Evolutionary conservation across 305 asterid species (phyloP).

Genomic region (Plantago rigida): DNA sequence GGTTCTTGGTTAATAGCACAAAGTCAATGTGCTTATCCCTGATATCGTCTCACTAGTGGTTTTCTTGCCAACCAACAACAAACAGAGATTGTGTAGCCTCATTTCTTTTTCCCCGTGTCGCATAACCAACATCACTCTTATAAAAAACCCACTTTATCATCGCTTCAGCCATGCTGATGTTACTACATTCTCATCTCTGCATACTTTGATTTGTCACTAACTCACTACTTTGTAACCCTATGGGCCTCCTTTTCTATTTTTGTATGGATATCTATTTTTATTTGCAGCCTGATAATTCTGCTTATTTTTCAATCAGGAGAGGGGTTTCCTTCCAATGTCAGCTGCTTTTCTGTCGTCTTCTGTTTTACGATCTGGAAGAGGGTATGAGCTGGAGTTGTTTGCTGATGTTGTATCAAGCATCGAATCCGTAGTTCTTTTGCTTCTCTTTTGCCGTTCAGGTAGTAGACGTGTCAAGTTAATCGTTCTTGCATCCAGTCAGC

Average conservation of each 20-base stretch:
- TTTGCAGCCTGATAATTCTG: conserved; percentile 25
- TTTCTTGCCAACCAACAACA: too few species aligned
- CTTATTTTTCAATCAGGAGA: conserved; percentile 55
- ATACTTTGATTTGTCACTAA: too few species aligned
- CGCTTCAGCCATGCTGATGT: too few species aligned
- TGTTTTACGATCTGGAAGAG: conserved; percentile 52
- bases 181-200: too few species aligned
- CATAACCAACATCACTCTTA: too few species aligned
- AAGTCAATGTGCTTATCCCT: too few species aligned
- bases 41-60: too few species aligned
- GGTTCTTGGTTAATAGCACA: too few species aligned
- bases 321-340: conserved; percentile 90
- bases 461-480: conserved; percentile 19
- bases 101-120: too few species aligned
- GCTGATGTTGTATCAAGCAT: conserved; percentile 58
- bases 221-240: not conserved
- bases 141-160: too few species aligned
- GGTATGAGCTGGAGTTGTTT: conserved; percentile 49
- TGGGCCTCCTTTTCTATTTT: not conserved
- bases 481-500: conserved; percentile 18
- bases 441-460: conserved; percentile 85
- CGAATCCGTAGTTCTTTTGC: conserved; percentile 64
- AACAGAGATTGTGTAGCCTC: too few species aligned
- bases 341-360: conserved; percentile 85
- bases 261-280: conserved; percentile 18